Percentiles rank a stretch among this genome's conserved stretches.
phyloP scores from a whole-genome alignment of 108 stramenopile genomes.

The Cyclostephanos tholiformis region DNA sequence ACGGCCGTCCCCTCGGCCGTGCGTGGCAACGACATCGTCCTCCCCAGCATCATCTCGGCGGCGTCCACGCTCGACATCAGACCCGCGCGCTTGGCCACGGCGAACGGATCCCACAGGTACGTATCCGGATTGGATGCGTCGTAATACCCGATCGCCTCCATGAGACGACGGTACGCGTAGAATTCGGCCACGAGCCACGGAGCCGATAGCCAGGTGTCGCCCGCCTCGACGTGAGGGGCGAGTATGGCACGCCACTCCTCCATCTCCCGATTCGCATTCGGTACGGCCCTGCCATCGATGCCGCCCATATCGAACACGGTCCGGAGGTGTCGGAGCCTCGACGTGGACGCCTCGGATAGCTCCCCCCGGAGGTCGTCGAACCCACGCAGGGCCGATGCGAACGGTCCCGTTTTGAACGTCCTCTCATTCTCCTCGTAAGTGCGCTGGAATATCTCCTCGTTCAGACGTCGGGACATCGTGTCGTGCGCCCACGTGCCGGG shows the following conservation, averaged over 20 bases:
- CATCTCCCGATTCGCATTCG: conserved; percentile 46
- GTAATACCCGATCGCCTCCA: conserved; percentile 85
- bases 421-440: conserved; percentile 87
- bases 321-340: conserved; percentile 61
- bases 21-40: conserved; percentile 55
- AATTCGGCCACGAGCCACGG: conserved; percentile 97
- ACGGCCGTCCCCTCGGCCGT: conserved; percentile 63
- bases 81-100: conserved; percentile 76
- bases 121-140: conserved; percentile 62
- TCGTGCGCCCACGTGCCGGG: conserved; percentile 96
- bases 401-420: conserved; percentile 55
- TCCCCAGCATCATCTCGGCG: conserved; percentile 74
- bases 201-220: conserved; percentile 89
- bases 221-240: conserved; percentile 62
- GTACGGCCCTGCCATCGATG: conserved; percentile 48
- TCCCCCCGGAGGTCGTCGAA: conserved; percentile 78
- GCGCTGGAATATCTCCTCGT: conserved; percentile 89
- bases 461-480: conserved; percentile 93
- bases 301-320: conserved; percentile 35
- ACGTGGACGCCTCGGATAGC: conserved; percentile 63
- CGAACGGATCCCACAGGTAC: conserved; percentile 91
- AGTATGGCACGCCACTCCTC: conserved; percentile 86
- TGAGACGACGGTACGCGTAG: conserved; percentile 90
- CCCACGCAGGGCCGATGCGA: conserved; percentile 53
- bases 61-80: conserved; percentile 66